Base-by-base conservation (phyloP, 179 eudicot species). In the Heliamphora pulchella region DNA sequence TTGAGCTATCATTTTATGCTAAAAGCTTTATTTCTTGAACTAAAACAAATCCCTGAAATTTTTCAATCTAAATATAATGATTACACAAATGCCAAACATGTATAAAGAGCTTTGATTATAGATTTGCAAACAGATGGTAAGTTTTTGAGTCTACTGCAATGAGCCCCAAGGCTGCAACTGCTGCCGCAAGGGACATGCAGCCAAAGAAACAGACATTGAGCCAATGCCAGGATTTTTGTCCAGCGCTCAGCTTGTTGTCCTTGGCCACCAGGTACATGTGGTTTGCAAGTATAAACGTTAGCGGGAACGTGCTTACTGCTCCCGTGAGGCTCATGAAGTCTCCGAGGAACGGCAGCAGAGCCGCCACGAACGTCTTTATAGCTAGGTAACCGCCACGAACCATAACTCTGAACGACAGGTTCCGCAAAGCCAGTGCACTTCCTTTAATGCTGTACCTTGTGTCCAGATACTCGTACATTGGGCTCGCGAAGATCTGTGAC, bases 321-420 rank as follows among this genome's bases (percentile, higher is more conserved):
- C 98, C 98, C 0, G 97, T 90, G 4, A 95, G 91, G 86, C 94
- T 94, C 97, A 88, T 88, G 87, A 95, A 95, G 82, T 95, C 98
- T 18, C 98, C 98, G 6, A 95, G 82, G 86, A 95, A 95, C 1
- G 98, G 98, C 61, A 95, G 80, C 15, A 90, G 79, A 1, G 98
- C 98, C 3, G 98, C 79, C 1, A 94, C 86, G 1, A 93, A 85
- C 1, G 98, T 90, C 87, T 89, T 94, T 2, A 94, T 0, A 0
- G 89, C 86, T 39, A 94, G 65, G 86, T 93, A 94, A 39, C 97
- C 90, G 22, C 98, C 98, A 80, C 97, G 86, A 65, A 95, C 87
- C 67, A 84, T 74, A 8, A 91, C 66, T 50, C 98, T 83, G 78
- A 88, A 90, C 2, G 93, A 89, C 81, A 95, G 54, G 88, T 93